Base-by-base conservation (phyloP, 441 rosid species). In the Lepidium campestre region DNA sequence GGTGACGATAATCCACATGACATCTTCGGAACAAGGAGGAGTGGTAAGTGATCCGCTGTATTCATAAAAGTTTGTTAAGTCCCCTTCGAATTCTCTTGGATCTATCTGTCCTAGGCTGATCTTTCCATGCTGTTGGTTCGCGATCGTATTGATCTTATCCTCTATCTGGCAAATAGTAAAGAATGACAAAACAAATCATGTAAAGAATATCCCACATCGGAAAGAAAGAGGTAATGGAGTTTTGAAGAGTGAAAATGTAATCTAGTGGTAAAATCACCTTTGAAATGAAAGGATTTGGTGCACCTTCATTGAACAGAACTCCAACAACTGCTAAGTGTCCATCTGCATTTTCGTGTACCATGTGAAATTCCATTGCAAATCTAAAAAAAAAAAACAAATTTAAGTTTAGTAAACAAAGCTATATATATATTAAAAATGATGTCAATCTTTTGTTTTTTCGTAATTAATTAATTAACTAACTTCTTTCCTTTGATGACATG, bases 21-120 rank as follows among this genome's bases (percentile, higher is more conserved):
- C 85, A 15, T 84, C 90, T 74, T 87, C 90, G 0, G 83, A 80
- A 79, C 96, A 89, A 15, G 91, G 87, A 77, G 96, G 91, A 70
- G 61, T 52, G 0, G 93, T 78, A 29, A 90, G 87, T 3, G 96
- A 87, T 17, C 96, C 93, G 0, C 73, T 23, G 32, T 87, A 89
- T 79, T 90, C 82, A 44, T 79, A 87, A 65, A 82, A 84, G 15
- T 75, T 71, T 19, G 74, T 68, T 72, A 83, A 82, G 13, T 80
- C 82, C 45, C 80, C 78, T 60, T 63, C 75, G 12, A 85, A 73
- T 0, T 77, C 67, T 48, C 78, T 57, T 27, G 96, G 91, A 57
- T 87, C 68, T 0, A 84, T 18, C 17, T 64, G 36, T 42, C 93
- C 93, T 15, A 83, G 48, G 39, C 37, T 12, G 0, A 42, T 47